Base-by-base conservation (phyloP, 2,329 filamentous ascomycete genomes). In the Aspergillus sp. region DNA sequence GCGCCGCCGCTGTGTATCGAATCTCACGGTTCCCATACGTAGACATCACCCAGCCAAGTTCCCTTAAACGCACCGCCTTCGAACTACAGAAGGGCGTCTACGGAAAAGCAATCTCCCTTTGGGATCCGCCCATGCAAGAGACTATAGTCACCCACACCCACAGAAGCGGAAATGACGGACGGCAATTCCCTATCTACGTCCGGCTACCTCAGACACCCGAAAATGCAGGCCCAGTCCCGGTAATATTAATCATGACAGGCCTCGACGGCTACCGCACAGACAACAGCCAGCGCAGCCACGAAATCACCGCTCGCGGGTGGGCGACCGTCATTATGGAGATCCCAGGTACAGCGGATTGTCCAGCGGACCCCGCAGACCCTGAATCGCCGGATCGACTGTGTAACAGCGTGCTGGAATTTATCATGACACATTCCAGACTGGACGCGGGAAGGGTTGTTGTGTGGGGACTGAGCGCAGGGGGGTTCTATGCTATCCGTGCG, bases 1-100 rank as follows among this genome's bases (percentile, higher is more conserved):
- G 89, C 22, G 87, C 87, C 5, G 88, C 87, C 19, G 85, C 87
- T 22, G 80, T 91, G n/a, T 87, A 89, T 72, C 83, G 89, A 51
- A 91, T 92, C 63, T 82, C 87, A 0, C 82, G 89, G 15, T 91
- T 92, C 68, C 89, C 89, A 3, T 73, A 73, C 58, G 69, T 73
- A 30, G 27, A 30, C 7, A 65, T 68, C 52, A 67, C 65, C n/a
- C 50, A 55, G 7, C 62, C 65, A 44, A 63, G 59, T 45, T 69
- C 72, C 2, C 69, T 73, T 48, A 87, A 91, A 73, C 82, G 84
- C 62, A 70, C 80, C 24, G 88, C 87, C 1, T 91, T 88, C 83
- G 76, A 81, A 63, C 75, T 80, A 54, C 87, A 89, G 65, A 91
- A 90, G 71, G 72, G 80, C 27, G 80, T 82, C 0, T 89, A 88